Percentiles rank a stretch among this genome's conserved stretches.
Conservation (phyloP, 2,329 filamentous ascomycete genomes). For the Beauveria sp. region DNA sequence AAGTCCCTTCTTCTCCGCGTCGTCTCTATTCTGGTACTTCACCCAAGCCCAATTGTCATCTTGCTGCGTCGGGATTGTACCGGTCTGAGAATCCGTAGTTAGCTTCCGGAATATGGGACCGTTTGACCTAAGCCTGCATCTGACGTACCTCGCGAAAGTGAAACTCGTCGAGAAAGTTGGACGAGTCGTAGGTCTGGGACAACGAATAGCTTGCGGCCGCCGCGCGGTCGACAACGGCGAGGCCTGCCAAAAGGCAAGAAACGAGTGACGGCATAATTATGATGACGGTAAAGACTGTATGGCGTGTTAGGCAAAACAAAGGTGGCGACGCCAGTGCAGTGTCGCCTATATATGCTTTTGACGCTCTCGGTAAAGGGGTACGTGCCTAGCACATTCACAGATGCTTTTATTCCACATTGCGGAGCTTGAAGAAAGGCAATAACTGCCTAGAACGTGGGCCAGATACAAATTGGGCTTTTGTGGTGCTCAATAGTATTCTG, state of each 20-base stretch:
- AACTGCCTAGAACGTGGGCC: background rate
- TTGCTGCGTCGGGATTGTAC: too few species aligned
- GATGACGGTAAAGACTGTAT: background rate
- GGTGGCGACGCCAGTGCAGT: background rate
- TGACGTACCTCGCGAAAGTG: constrained; percentile 24
- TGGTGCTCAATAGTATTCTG: background rate
- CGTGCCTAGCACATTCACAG: background rate
- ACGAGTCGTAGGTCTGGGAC: constrained; percentile 14
- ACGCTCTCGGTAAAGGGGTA: background rate
- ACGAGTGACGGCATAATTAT: background rate
- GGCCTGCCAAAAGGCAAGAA: background rate
- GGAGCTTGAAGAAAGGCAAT: background rate
- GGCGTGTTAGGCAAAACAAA: too few species aligned
- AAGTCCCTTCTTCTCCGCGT: constrained; percentile 24
- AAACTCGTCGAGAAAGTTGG: constrained; percentile 35
- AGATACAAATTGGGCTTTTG: background rate
- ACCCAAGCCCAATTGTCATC: constrained; percentile 21
- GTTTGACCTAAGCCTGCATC: background rate
- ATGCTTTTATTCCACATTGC: background rate
- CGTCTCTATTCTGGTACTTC: constrained; percentile 31
- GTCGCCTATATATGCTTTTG: background rate
- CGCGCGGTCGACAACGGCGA: constrained; percentile 9
- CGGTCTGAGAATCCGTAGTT: background rate
- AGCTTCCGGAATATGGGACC: background rate
- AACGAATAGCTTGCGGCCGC: constrained; percentile 13